Evolutionary conservation across 495 filamentous ascomycete genomes (phyloP).

Genomic region (Entonaema liquescens): DNA sequence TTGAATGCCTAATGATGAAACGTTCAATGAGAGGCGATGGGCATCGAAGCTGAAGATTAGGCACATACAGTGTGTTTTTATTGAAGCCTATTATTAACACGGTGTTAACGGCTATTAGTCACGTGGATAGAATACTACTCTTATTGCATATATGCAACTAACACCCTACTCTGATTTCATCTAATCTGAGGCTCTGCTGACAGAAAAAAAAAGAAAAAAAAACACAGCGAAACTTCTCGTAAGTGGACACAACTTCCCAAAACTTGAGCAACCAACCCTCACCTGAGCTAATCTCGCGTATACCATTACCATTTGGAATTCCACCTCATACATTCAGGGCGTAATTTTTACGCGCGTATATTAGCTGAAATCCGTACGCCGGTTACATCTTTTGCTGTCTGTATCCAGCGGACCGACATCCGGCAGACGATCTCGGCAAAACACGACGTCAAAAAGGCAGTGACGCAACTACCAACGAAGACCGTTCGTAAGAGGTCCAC

Average conservation of each 20-base stretch:
- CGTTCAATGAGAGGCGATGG: not conserved
- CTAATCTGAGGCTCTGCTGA: not conserved
- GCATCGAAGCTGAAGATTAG: not conserved
- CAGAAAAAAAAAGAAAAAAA: not conserved
- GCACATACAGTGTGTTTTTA: conserved; percentile 6
- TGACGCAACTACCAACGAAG: too few relatives aligned
- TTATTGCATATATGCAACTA: not conserved
- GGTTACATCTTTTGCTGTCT: conserved; percentile 21
- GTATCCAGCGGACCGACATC: conserved; percentile 15
- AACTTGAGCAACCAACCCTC: not conserved
- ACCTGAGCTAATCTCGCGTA: not conserved
- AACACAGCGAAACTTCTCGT: too few relatives aligned
- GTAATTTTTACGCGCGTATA: conserved; percentile 19
- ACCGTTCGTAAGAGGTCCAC: too few relatives aligned
- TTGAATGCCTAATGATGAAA: not conserved
- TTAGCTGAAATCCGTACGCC: not conserved
- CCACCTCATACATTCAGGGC: not conserved
- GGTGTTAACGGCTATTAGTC: not conserved
- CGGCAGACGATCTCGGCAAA: not conserved
- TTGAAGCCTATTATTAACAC: conserved; percentile 9
- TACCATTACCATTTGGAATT: not conserved
- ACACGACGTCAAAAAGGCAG: too few relatives aligned
- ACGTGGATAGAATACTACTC: not conserved
- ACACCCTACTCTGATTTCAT: not conserved
- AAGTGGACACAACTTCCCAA: not conserved